Percentiles rank a stretch among this genome's conserved stretches.
phyloP scores from a whole-genome alignment of 306 rosid genomes.

The Gillenia trifoliata region DNA sequence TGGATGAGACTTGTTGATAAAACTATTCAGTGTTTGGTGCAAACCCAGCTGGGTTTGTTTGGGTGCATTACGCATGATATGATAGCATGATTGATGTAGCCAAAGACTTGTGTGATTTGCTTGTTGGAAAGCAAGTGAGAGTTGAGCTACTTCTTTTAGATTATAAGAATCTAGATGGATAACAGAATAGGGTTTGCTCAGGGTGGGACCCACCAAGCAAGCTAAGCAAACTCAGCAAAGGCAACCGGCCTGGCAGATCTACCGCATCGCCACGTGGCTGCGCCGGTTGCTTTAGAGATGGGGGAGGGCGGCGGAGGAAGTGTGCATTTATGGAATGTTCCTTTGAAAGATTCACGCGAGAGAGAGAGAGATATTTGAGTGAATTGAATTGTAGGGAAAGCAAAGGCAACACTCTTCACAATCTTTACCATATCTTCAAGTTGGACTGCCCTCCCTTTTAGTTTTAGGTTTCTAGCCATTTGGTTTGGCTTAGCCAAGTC shows the following conservation, averaged over 20 bases:
- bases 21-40: not conserved
- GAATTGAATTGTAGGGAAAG: slow-evolving; percentile 1
- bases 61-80: not conserved
- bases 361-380: not conserved
- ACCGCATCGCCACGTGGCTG: not conserved
- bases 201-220: not conserved
- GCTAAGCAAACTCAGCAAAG: not conserved
- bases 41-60: not conserved
- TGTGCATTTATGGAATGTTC: not conserved
- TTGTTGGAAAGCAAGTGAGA: not conserved
- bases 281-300: not conserved
- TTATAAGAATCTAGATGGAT: not conserved
- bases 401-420: not conserved
- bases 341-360: not conserved
- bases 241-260: slow-evolving; percentile 4
- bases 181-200: not conserved
- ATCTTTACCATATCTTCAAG: slow-evolving; percentile 11
- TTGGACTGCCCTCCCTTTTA: not conserved
- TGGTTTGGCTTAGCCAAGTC: not conserved
- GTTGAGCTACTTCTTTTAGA: not conserved
- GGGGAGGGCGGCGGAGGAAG: not conserved
- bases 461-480: not conserved
- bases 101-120: not conserved
- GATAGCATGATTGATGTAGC: not conserved
- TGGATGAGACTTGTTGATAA: not conserved